Base-by-base conservation (phyloP, 1,139 yeast species). In the Hemisphaericaspora lyxosophila region DNA sequence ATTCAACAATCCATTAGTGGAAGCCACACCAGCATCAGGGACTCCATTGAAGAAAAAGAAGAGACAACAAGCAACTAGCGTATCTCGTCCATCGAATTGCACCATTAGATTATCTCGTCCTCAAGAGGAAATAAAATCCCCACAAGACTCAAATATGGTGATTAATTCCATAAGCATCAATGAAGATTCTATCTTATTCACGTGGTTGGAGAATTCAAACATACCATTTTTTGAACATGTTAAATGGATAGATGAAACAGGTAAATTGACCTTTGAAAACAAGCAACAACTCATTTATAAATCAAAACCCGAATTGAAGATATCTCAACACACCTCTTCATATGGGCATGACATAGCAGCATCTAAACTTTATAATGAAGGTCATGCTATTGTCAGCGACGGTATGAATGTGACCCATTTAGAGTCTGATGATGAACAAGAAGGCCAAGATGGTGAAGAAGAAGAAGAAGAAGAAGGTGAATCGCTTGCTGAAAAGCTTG, bases 141-240 rank as follows among this genome's bases (percentile, higher is more conserved):
- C 64, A 1, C 48, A 44, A 15, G 69, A 67, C 41, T 54, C 65
- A 8, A 57, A 70, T 24, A 61, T 82, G 38, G 35, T 54, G 34
- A 64, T 80, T 31, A 65, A 66, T 39, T 60, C 77, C 1, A 55
- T 65, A 2, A 57, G 69, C 15, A 56, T 72, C 7, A 63, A 64
- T 16, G 61, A 64, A 34, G 70, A 66, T 33, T 48, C 60, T 12
- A 46, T 87, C 19, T 60, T 68, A 13, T 57, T 81, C 20, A 63
- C 82, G 1, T 89, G 96, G 95, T 62, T 84, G 35, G 95, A 88
- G 57, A 79, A 76, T 45, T 84, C 85, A 7, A 70, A 74, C 15
- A 62, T 78, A 12, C 83, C 92, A 12, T 74, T 72, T 38, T 83
- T 85, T 54, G 90, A 85, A 39, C 64, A 72, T 4, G 48, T 82